Evolutionary conservation across 164 flowering plant species (phyloP).

Genomic region (Amborella trichopoda): DNA sequence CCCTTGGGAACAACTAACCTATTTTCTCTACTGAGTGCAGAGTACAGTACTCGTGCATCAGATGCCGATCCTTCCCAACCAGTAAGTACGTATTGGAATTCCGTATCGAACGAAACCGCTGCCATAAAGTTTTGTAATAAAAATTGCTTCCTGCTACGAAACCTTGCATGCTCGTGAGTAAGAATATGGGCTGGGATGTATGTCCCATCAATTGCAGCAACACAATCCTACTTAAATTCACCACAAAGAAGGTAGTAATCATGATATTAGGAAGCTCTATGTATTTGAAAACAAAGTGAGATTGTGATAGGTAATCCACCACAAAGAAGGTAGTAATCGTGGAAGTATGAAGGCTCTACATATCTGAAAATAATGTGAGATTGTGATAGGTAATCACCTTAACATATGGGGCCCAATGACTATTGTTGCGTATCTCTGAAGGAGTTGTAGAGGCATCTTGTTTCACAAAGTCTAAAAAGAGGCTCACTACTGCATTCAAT

Average conservation of each 20-base stretch:
- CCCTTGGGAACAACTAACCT: constrained; percentile 70
- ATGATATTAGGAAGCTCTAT: no score
- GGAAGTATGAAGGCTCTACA: not conserved
- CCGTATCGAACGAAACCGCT: not conserved
- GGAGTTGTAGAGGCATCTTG: not conserved
- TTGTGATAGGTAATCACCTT: no score
- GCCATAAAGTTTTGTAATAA: not conserved
- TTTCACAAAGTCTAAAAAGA: not conserved
- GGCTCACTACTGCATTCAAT: constrained; percentile 2
- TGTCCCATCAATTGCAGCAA: not conserved
- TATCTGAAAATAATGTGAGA: no score
- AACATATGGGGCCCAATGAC: constrained; percentile 1
- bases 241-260: no score
- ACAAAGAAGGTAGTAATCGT: not conserved
- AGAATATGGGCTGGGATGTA: not conserved
- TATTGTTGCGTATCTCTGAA: not conserved
- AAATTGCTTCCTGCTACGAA: not conserved
- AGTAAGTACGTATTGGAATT: not conserved
- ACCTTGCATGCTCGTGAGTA: not conserved
- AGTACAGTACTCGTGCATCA: not conserved
- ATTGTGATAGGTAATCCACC: not conserved
- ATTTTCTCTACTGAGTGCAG: constrained; percentile 3
- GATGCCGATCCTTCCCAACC: not conserved
- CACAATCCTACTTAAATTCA: no score
- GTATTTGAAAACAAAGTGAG: no score